A percentile compares a stretch with the other conserved stretches of the same genome.
Conservation (phyloP, 169 alveolate species). For the Plasmodium fragile region DNA sequence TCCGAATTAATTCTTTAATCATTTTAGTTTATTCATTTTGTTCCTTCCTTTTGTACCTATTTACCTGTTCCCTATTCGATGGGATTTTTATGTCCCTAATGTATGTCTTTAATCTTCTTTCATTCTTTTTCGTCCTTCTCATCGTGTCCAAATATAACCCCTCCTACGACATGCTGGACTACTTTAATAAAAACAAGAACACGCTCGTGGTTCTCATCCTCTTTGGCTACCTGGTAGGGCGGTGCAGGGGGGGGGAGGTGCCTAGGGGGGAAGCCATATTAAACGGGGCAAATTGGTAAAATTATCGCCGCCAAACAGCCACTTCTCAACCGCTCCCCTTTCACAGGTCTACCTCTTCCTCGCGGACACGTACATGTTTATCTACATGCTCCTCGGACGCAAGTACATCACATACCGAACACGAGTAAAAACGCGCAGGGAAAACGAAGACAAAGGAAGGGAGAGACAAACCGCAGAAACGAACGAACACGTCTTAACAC, state of each 20-base stretch:
- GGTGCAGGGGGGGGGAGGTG: too few species aligned
- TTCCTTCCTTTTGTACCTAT: not conserved
- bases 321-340: too few species aligned
- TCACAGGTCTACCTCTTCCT: constrained; percentile 40
- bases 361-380: constrained; percentile 36
- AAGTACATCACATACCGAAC: constrained; percentile 36
- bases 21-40: constrained; percentile 16
- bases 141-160: constrained; percentile 21
- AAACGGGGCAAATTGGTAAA: not conserved
- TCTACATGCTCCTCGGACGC: constrained; percentile 59
- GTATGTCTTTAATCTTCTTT: constrained; percentile 6
- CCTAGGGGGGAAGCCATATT: too few species aligned
- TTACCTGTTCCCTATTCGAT: constrained; percentile 29
- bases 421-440: not conserved
- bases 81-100: constrained; percentile 36
- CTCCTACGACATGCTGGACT: constrained; percentile 9
- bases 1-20: constrained; percentile 12
- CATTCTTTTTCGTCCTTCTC: constrained; percentile 22
- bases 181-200: constrained; percentile 29
- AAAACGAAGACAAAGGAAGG: not conserved
- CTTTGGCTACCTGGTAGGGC: constrained; percentile 21
- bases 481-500: not conserved
- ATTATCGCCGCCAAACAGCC: not conserved
- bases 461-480: not conserved
- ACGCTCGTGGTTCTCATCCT: constrained; percentile 13